Percentiles rank a stretch among this genome's conserved stretches.
Evolutionary conservation across 2,329 filamentous ascomycete genomes (phyloP).

Genomic region (Orbilia brochopaga): DNA sequence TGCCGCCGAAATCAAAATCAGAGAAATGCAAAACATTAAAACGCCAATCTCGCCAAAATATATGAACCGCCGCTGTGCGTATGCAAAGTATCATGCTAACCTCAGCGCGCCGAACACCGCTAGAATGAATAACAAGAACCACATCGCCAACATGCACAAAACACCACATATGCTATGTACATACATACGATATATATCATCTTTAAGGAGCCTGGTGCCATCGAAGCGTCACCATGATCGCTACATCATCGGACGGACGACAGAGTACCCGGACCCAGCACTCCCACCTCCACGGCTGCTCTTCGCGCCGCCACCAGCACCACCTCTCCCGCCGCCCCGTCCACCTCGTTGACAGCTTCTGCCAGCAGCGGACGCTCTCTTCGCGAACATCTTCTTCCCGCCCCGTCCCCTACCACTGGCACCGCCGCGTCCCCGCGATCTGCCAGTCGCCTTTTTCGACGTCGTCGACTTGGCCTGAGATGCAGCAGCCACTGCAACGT

Average conservation of each 20-base stretch:
- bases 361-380: slow-evolving; percentile 18
- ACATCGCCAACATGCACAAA: not conserved
- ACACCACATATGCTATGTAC: slow-evolving; percentile 7
- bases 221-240: not conserved
- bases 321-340: not conserved
- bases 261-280: slow-evolving; percentile 16
- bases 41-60: slow-evolving; percentile 10
- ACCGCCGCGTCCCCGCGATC: not conserved
- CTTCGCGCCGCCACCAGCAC: not conserved
- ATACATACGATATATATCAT: slow-evolving; percentile 19
- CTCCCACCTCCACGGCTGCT: slow-evolving; percentile 18
- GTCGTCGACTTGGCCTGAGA: slow-evolving; percentile 23
- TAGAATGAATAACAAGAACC: not conserved
- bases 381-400: slow-evolving; percentile 26
- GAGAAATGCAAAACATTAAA: not conserved
- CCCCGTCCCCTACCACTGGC: slow-evolving; percentile 18
- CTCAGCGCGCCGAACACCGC: not conserved
- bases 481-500: slow-evolving; percentile 41
- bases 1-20: not conserved
- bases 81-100: slow-evolving; percentile 4
- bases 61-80: not conserved
- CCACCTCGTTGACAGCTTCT: slow-evolving; percentile 13
- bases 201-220: not conserved
- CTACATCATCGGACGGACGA: slow-evolving; percentile 39
- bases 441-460: slow-evolving; percentile 20